Evolutionary conservation across 768 basidiomycete species (phyloP).

Genomic region (Tulasnella sp.): DNA sequence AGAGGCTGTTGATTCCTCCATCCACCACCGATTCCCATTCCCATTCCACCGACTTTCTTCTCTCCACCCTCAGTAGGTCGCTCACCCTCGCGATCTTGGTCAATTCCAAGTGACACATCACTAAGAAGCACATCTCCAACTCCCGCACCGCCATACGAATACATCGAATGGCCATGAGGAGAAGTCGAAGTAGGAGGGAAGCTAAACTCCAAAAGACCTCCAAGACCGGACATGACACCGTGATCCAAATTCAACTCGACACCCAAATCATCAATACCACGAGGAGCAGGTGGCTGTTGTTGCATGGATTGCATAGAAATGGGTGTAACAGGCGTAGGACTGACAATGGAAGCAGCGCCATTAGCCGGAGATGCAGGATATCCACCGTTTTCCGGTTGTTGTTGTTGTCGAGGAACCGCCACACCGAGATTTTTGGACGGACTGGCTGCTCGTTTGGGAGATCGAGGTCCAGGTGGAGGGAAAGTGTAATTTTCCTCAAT

Average conservation of each 20-base stretch:
- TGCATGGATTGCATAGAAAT: not conserved
- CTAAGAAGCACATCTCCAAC: slow-evolving; percentile 8
- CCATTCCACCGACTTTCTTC: not conserved
- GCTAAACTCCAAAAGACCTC: slow-evolving; percentile 4
- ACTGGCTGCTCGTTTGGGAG: too few relatives aligned
- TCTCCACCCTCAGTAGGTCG: not conserved
- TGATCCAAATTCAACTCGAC: slow-evolving; percentile 12
- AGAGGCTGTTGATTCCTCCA: too few relatives aligned
- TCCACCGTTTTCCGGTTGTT: too few relatives aligned
- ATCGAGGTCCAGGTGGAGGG: not conserved
- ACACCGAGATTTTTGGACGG: too few relatives aligned
- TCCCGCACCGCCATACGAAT: slow-evolving; percentile 4
- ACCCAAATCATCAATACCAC: slow-evolving; percentile 10
- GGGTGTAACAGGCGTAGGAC: slow-evolving; percentile 13
- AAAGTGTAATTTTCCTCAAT: slow-evolving; percentile 13
- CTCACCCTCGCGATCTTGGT: slow-evolving; percentile 10
- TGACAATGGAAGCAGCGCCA: slow-evolving; percentile 1
- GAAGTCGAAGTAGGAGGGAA: too few relatives aligned
- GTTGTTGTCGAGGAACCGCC: too few relatives aligned
- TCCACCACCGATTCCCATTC: too few relatives aligned
- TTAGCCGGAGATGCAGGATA: slow-evolving; percentile 2
- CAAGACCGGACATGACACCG: too few relatives aligned
- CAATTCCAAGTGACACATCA: slow-evolving; percentile 10
- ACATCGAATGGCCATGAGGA: not conserved
- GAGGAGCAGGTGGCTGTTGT: not conserved